Conservation (phyloP, 108 stramenopile species). For the Asterionellopsis glacialis region DNA sequence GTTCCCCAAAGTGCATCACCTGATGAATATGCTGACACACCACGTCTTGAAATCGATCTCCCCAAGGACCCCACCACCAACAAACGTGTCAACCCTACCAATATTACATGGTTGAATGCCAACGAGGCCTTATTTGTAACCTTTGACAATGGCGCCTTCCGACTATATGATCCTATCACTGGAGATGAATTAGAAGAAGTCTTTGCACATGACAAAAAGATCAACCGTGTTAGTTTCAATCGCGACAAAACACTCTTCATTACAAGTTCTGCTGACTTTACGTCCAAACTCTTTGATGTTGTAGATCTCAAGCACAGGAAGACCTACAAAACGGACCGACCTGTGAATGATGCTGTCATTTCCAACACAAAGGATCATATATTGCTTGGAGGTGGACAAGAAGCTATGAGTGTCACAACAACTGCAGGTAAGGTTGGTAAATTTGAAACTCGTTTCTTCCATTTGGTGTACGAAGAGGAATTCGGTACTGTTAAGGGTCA, state of each 20-base stretch:
- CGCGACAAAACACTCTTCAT: conserved; percentile 93
- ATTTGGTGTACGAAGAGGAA: conserved; percentile 95
- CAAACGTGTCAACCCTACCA: conserved; percentile 80
- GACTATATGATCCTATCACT: conserved; percentile 85
- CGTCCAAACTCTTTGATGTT: conserved; percentile 91
- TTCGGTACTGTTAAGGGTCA: conserved; percentile 98
- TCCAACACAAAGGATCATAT: conserved; percentile 94
- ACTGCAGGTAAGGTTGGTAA: conserved; percentile 97
- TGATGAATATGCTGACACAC: conserved; percentile 39
- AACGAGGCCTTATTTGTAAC: conserved; percentile 91
- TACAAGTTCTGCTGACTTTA: conserved; percentile 92
- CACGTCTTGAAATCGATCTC: conserved; percentile 77
- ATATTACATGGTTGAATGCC: conserved; percentile 85
- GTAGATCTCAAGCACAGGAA: conserved; percentile 85
- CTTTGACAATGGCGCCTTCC: conserved; percentile 89
- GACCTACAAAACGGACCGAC: conserved; percentile 95
- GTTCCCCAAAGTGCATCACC: conserved; percentile 52
- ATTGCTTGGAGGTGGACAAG: conserved; percentile 97
- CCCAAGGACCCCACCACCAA: conserved; percentile 58
- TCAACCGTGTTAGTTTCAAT: conserved; percentile 91
- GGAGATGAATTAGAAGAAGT: conserved; percentile 82
- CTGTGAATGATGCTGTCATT: conserved; percentile 98
- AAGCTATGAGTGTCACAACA: conserved; percentile 98
- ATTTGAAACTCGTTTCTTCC: conserved; percentile 97
- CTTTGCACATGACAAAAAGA: conserved; percentile 86